A percentile compares a stretch with the other conserved stretches of the same genome.
These are phyloP conservation scores for Dactylellina cionopaga DNA, from an alignment of 2,329 filamentous ascomycete species.

Conservation along the genomic window DNA sequence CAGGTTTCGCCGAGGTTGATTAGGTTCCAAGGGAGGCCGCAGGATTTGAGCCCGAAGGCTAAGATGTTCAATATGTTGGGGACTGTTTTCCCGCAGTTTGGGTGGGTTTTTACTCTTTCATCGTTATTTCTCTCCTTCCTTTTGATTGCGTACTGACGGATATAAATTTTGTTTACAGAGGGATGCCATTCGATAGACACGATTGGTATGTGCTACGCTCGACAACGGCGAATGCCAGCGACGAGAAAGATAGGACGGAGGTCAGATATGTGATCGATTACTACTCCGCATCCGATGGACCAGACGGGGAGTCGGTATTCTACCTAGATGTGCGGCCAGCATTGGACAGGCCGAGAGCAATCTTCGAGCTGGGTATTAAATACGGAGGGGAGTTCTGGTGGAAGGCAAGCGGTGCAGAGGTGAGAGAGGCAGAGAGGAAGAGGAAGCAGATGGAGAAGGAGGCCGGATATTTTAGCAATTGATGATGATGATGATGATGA, in stretches of 20 bases:
- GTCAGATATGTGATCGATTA: conserved; percentile 97
- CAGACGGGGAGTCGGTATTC: conserved; percentile 90
- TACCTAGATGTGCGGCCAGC: conserved; percentile 94
- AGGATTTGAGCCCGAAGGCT: conserved; percentile 91
- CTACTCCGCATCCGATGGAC: conserved; percentile 83
- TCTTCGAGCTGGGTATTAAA: conserved; percentile 81
- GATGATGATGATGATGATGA: too few relatives aligned
- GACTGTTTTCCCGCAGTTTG: conserved; percentile 83
- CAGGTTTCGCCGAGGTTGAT: conserved; percentile 75
- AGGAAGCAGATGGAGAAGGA: conserved; percentile 56
- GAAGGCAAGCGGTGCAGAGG: conserved; percentile 79
- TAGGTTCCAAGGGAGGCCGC: conserved; percentile 87
- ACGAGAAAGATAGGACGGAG: conserved; percentile 60
- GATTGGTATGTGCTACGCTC: conserved; percentile 92
- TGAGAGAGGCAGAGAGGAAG: conserved; percentile 63
- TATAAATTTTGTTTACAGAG: conserved; percentile 6
- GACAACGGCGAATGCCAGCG: conserved; percentile 72
- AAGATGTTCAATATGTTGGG: conserved; percentile 82
- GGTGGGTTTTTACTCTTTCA: conserved; percentile 71
- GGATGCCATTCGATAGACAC: conserved; percentile 90
- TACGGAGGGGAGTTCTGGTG: conserved; percentile 97
- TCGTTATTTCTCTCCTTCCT: background rate
- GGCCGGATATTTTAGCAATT: background rate
- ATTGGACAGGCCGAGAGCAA: conserved; percentile 79
- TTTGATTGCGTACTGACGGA: background rate